Base-by-base conservation (phyloP, 331 rosid species). In the Malus hybrid region DNA sequence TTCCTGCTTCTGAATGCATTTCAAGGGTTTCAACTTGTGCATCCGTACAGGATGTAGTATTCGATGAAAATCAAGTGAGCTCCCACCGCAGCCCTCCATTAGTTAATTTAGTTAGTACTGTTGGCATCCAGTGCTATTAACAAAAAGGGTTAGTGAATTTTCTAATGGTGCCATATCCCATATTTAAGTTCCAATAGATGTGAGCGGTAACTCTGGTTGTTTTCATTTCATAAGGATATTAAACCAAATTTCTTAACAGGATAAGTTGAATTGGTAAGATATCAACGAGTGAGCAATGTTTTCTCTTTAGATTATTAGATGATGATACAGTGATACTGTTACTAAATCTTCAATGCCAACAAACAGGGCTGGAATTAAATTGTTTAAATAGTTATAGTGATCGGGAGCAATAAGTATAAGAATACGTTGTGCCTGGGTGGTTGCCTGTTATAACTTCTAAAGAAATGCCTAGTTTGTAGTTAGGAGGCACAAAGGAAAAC, bases 11-110 rank as follows among this genome's bases (percentile, higher is more conserved):
- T 63, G 98, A 90, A 82, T 86, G 93, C 71, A 55, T 90, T 77
- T 88, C 91, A 65, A 90, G 71, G 59, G 84, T 83, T 74, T 80
- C 93, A 76, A 82, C 89, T 33, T 78, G 22, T 67, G 88, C 93
- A 75, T 82, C 89, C 57, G 82, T 93, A 42, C 98, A 93, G 76
- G 98, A 91, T 85, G 82, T 88, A 75, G 80, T 86, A 36, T 93
- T 91, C 71, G 93, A 90, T 62, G 89, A 85, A 32, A 91, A 90
- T 77, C 97, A 91, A 81, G 98, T 93, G 80, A 87, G 94, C 14
- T 80, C 34, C 54, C 14, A 14, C 22, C 73, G 4, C 57, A 10
- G 9, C 68, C 42, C 42, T 16, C 34, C 3, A 20, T 59, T 42
- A 50, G 29, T 12, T 62, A 33, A 22, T 32, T 24, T 32, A 61